Base-by-base conservation (phyloP, 2,329 filamentous ascomycete species). In the Calonectria leucothoes region DNA sequence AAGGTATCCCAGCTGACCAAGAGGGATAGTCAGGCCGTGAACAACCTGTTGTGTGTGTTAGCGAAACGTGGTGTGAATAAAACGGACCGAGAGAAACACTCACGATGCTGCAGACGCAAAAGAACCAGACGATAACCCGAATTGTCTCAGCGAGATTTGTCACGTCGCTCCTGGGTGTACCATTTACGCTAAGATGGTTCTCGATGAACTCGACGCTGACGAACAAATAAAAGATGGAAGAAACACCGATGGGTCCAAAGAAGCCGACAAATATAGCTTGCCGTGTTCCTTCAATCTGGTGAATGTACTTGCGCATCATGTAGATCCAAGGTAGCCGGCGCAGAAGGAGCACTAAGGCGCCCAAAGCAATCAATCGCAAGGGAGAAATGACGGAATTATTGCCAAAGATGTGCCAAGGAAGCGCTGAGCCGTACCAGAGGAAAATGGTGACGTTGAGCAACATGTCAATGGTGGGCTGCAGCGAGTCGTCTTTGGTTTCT, bases 401-500 rank as follows among this genome's bases (percentile, higher is more conserved):
- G 1, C 88, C 83, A 77, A 98, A 98, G 29, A 86, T 86, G 6
- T 87, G 82, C 96, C 96, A 98, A 0, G 96, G 96, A 72, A 93
- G 94, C 14, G 96, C 91, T 0, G 95, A 94, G 4, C 95, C 95
- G 78, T 94, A 96, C 95, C 95, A 98, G 84, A 98, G 91, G 83
- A 98, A 98, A 45, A 98, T 90, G 23, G 93, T 88, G 5, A 97
- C 91, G 81, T 98, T 98, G 70, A 98, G 92, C 2, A 98, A 88
- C 95, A 98, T 98, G 82, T 98, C 95, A 55, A 98, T 94, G 0
- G 95, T 98, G 0, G 95, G 95, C 82, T 98, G 95, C n/a, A 98
- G 89, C 2, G 94, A 96, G 80, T 98, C 96, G 77, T 98, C 96
- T 78, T 93, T 87, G 0, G 96, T 98, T 83, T 97, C 94, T 1